These are phyloP conservation scores for Pochonia chlamydosporia DNA, from an alignment of 2,329 filamentous ascomycete genomes.

Conservation along the genomic window DNA sequence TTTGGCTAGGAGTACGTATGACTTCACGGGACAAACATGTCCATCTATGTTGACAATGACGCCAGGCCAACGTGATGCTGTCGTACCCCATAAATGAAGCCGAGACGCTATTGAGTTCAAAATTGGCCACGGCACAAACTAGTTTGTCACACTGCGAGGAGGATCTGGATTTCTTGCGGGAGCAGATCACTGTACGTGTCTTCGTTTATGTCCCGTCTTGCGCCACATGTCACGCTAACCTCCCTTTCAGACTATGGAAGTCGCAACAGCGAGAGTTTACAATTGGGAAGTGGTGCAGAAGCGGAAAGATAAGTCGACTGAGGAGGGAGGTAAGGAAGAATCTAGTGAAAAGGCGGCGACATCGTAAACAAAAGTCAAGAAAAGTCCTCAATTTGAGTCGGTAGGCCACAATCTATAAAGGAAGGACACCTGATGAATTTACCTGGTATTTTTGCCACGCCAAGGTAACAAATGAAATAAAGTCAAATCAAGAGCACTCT, in stretches of 20 bases:
- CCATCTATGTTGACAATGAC: not conserved
- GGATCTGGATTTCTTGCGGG: slow-evolving; percentile 88
- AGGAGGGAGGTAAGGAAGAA: slow-evolving; percentile 39
- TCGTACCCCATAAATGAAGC: slow-evolving; percentile 90
- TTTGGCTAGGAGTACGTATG: slow-evolving; percentile 80
- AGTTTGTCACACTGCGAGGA: slow-evolving; percentile 88
- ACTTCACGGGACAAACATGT: not conserved
- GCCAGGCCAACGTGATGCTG: slow-evolving; percentile 90
- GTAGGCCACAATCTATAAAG: no score
- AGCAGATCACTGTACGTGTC: slow-evolving; percentile 82
- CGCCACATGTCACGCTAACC: slow-evolving; percentile 9
- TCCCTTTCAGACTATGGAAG: slow-evolving; percentile 75
- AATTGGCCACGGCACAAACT: slow-evolving; percentile 71
- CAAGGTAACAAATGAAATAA: not conserved
- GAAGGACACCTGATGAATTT: not conserved
- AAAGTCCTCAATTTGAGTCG: not conserved
- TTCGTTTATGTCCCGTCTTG: not conserved
- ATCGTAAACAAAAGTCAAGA: not conserved
- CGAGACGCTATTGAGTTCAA: slow-evolving; percentile 68
- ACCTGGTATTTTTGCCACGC: not conserved
- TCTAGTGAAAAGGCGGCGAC: slow-evolving; percentile 26
- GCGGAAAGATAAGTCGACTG: slow-evolving; percentile 77
- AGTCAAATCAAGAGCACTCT: not conserved
- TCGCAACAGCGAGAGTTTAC: slow-evolving; percentile 94
- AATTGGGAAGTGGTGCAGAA: slow-evolving; percentile 98